Base-by-base conservation (phyloP, 139 green algal genomes). In the Astrephomene gubernaculifera region DNA sequence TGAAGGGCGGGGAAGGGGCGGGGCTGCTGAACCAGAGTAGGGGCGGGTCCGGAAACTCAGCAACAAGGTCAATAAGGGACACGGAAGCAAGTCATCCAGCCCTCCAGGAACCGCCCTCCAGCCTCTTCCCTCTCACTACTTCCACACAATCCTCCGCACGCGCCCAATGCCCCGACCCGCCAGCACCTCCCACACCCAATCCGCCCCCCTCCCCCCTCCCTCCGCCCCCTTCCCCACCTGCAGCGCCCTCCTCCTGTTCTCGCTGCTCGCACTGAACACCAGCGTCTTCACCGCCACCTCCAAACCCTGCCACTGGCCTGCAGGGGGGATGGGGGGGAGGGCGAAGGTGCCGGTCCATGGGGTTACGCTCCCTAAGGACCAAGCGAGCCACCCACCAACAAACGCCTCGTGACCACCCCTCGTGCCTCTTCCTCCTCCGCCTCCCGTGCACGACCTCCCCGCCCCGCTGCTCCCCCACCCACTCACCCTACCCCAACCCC, bases 231-330 rank as follows among this genome's bases (percentile, higher is more conserved):
- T 3, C 14, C 29, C 3, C 71, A 80, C 71, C 71, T 80, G 73
- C 78, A 88, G 41, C 17, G 84, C 84, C 25, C 81, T 54, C 8
- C 74, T 75, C 49, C 81, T 49, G 71, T 87, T 87, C 39, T 87
- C 83, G 45, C 61, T 65, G 44, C 36, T 63, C 1, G 60, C 71
- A 12, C 33, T 57, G 71, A 87, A 87, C 25, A 87, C 60, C 27
- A 82, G 53, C 8, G 83, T 87, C 49, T 87, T 87, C 35, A 87
- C 72, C 35, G 83, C 83, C 83, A 87, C 83, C 52, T 81, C 71
- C 8, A 87, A 44, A 3, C 83, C 83, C 83, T 87, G 83, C 83
- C 83, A 87, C 61, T 54, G 52, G 71, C 83, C 83, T 68, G 43
- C 45, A 35, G 29, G 25, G 35, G 39, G 61, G 49, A 6, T 65